These are phyloP conservation scores for Coprinopsis cinerea DNA, from an alignment of 768 basidiomycete genomes.

Conservation along the genomic window DNA sequence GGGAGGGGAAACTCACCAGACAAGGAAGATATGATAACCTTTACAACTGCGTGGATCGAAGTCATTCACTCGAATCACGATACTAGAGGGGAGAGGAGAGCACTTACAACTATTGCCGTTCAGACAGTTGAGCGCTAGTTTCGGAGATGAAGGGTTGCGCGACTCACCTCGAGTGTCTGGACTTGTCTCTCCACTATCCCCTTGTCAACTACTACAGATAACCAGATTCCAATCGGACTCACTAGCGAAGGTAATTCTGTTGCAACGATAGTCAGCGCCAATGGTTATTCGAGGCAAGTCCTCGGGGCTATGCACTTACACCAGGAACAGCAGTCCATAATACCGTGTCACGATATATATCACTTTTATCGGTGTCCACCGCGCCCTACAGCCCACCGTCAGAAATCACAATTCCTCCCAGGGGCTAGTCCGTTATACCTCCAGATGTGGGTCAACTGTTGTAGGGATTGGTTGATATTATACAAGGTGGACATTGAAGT, in stretches of 20 bases:
- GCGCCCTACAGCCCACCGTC: background rate
- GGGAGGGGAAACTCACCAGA: background rate
- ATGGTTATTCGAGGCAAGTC: background rate
- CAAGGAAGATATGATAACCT: background rate
- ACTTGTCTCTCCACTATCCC: background rate
- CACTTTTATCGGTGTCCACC: background rate
- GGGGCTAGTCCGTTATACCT: background rate
- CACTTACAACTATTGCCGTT: background rate
- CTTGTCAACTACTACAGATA: no score
- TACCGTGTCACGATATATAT: background rate
- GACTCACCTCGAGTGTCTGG: background rate
- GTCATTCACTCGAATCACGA: background rate
- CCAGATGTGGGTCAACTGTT: background rate
- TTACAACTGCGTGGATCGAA: background rate
- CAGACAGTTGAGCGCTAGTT: background rate
- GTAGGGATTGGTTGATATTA: background rate
- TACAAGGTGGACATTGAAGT: background rate
- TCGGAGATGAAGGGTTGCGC: background rate
- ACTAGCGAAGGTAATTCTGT: no score
- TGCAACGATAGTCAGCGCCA: background rate
- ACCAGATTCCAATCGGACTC: no score
- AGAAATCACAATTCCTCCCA: background rate
- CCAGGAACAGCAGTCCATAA: background rate
- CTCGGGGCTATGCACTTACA: background rate
- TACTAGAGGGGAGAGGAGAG: no score